These are phyloP conservation scores for Termitomyces sp. DNA, from an alignment of 768 basidiomycete species.

Conservation along the genomic window DNA sequence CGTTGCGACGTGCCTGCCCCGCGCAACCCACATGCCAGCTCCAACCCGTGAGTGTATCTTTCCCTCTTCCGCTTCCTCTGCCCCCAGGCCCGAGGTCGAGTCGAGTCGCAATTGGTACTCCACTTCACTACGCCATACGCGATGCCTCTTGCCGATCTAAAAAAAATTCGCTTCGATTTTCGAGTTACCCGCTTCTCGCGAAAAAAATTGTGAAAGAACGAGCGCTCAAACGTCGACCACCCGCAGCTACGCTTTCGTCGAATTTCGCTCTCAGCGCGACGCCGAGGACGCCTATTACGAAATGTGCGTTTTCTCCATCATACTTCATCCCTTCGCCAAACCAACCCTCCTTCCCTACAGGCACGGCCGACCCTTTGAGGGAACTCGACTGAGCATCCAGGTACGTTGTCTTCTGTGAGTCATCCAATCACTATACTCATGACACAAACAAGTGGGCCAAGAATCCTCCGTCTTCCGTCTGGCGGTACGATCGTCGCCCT, in stretches of 20 bases:
- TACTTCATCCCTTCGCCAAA: not conserved
- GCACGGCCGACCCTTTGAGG: slow-evolving; percentile 76
- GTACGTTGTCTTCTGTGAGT: slow-evolving; percentile 26
- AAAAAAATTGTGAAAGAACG: slow-evolving; percentile 33
- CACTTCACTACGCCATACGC: slow-evolving; percentile 8
- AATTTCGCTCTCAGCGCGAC: slow-evolving; percentile 73
- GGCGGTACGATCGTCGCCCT: slow-evolving; percentile 66
- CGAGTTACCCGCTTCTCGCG: slow-evolving; percentile 21
- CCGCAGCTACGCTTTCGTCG: slow-evolving; percentile 82
- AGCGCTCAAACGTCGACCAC: slow-evolving; percentile 53
- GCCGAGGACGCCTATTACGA: slow-evolving; percentile 83
- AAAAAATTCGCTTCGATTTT: slow-evolving; percentile 10
- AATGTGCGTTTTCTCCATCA: slow-evolving; percentile 46
- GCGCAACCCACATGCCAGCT: slow-evolving; percentile 65
- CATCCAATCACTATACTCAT: not conserved
- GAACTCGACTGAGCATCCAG: slow-evolving; percentile 70
- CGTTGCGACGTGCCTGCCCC: slow-evolving; percentile 90
- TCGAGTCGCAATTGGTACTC: slow-evolving; percentile 19
- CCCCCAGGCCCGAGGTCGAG: slow-evolving; percentile 25
- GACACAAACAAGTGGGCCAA: slow-evolving; percentile 67
- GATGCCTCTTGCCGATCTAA: slow-evolving; percentile 2
- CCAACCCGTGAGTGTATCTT: slow-evolving; percentile 77
- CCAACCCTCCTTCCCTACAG: slow-evolving; percentile 27
- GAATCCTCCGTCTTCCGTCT: slow-evolving; percentile 77
- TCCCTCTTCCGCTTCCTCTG: slow-evolving; percentile 17